Base-by-base conservation (phyloP, 805 yeast genomes). In the Kodamaea fukazawae region DNA sequence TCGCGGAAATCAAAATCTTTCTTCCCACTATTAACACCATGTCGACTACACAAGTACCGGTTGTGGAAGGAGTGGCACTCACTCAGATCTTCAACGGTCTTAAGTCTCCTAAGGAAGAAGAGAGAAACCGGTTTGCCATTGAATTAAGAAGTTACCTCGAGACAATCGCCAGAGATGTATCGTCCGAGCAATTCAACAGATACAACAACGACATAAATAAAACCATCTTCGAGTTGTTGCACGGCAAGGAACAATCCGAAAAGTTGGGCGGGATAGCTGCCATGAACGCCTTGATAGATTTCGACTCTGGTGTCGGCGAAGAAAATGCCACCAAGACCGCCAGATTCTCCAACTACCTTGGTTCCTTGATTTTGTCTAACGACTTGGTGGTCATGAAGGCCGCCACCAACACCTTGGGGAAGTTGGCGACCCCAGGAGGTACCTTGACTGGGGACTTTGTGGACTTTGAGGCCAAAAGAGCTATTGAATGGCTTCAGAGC, bases 231-330 rank as follows among this genome's bases (percentile, higher is more conserved):
- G 96, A 86, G 55, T 71, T 89, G 38, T 79, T 88, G 35, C 88
- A 87, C 51, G 80, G 90, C 4, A 72, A 80, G 7, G 91, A 85
- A 48, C 63, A 81, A 5, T 61, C 73, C 20, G 89, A 85, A 47
- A 81, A 86, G 46, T 71, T 90, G 27, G 98, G 97, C 13, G 98
- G 96, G 31, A 83, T 91, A 23, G 76, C 88, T 15, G 97, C 97
- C 9, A 84, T 91, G 41, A 93, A 87, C 60, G 81, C 93, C 2
- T 73, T 91, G 44, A 86, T 91, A 38, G 93, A 86, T 42, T 81
- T 86, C 53, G 90, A 88, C 47, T 81, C 86, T 7, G 88, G 87
- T 13, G 61, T 73, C 3, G 75, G 75, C 13, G 91, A 85, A 50
- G 96, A 89, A 51, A 76, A 83, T 46, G 87, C 95, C 15, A 86